phyloP scores from a whole-genome alignment of 2,329 filamentous ascomycete genomes.

The Monilinia laxa region DNA sequence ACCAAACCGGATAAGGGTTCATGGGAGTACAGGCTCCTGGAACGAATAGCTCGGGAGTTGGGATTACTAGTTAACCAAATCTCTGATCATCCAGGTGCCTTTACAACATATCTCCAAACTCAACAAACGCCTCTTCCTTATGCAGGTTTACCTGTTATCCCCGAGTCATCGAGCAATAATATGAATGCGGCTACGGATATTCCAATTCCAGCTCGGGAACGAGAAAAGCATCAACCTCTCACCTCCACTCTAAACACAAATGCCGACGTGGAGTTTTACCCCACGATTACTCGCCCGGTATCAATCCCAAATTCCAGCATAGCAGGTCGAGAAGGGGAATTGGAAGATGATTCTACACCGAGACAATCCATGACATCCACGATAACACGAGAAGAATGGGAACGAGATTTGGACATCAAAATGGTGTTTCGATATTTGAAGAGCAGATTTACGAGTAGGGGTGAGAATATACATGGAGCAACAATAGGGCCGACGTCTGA shows the following conservation, averaged over 20 bases:
- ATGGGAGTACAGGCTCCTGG: constrained; percentile 78
- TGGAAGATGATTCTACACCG: constrained; percentile 33
- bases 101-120: constrained; percentile 73
- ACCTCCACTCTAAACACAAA: constrained; percentile 24
- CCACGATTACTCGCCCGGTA: constrained; percentile 29
- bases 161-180: constrained; percentile 45
- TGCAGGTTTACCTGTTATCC: constrained; percentile 69
- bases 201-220: neutral
- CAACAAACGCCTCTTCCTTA: constrained; percentile 69
- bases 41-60: constrained; percentile 83
- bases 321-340: constrained; percentile 13
- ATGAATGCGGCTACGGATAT: neutral
- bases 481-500: no score
- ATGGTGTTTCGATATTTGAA: constrained; percentile 88
- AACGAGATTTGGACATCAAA: constrained; percentile 84
- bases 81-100: constrained; percentile 83
- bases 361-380: constrained; percentile 24
- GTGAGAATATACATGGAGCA: neutral
- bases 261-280: constrained; percentile 29
- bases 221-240: constrained; percentile 12
- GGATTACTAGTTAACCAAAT: constrained; percentile 80
- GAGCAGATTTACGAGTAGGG: constrained; percentile 64
- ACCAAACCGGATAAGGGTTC: constrained; percentile 43
- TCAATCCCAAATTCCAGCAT: constrained; percentile 28
- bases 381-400: constrained; percentile 62